A percentile compares a stretch with the other conserved stretches of the same genome.
Conservation (phyloP, 23 red algal genomes). For the Gracilariopsis chorda region DNA sequence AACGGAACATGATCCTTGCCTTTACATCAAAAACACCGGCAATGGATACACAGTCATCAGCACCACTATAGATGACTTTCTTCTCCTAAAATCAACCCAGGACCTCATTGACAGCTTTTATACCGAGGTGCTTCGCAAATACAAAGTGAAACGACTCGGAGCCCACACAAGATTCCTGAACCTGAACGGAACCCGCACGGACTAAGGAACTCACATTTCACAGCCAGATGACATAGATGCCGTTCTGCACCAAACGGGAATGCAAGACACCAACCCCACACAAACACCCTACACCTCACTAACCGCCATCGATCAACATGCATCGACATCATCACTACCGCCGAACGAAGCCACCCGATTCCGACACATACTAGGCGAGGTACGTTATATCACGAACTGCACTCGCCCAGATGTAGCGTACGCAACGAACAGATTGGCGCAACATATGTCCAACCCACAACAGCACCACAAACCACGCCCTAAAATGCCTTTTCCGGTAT, state of each 20-base stretch:
- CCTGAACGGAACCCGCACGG: background rate
- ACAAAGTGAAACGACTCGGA: background rate
- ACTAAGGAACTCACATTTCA: background rate
- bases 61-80: too few relatives aligned
- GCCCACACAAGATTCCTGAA: background rate
- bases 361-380: background rate
- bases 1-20: too few relatives aligned
- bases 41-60: too few relatives aligned
- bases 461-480: background rate
- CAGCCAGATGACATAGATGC: background rate
- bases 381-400: background rate
- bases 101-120: too few relatives aligned
- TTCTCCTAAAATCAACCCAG: too few relatives aligned
- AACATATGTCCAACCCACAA: background rate
- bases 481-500: slow-evolving; percentile 11
- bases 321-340: too few relatives aligned
- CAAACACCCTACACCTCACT: too few relatives aligned
- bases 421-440: background rate
- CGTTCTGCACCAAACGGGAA: background rate
- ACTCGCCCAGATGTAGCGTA: background rate
- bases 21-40: too few relatives aligned
- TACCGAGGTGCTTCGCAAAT: background rate
- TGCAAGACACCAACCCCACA: too few relatives aligned
- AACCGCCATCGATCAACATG: too few relatives aligned
- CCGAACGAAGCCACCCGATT: background rate